Percentiles rank a stretch among this genome's conserved stretches.
phyloP scores from a whole-genome alignment of 2,329 filamentous ascomycete species.

The Zymoseptoria tritici region DNA sequence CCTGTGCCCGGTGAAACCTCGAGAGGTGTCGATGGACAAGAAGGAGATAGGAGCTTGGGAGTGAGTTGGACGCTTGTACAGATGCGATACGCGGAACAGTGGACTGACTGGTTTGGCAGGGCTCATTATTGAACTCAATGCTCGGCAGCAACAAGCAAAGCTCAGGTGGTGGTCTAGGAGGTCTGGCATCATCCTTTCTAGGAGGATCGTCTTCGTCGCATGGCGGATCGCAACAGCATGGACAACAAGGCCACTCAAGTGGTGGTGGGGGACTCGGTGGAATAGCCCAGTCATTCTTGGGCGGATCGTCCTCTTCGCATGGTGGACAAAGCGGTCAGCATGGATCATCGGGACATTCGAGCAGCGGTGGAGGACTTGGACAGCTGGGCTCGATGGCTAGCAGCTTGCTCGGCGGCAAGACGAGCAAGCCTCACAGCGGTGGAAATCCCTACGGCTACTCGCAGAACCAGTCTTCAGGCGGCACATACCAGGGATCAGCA shows the following conservation, averaged over 20 bases:
- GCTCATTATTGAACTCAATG: conserved; percentile 21
- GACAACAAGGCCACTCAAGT: conserved; percentile 11
- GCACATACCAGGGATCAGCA: conserved; percentile 31
- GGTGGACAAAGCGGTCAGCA: conserved; percentile 16
- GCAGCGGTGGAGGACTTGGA: conserved; percentile 19
- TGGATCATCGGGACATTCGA: conserved; percentile 14
- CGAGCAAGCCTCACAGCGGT: conserved; percentile 22
- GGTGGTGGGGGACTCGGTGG: conserved; percentile 20
- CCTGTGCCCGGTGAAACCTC: conserved; percentile 22
- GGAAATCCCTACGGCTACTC: conserved; percentile 32
- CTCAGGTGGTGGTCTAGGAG: conserved; percentile 16
- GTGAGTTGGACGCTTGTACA: conserved; percentile 14
- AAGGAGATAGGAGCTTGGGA: conserved; percentile 25
- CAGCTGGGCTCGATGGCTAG: conserved; percentile 22
- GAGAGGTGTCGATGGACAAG: conserved; percentile 23
- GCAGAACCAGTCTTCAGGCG: conserved; percentile 22
- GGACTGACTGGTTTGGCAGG: conserved; percentile 14
- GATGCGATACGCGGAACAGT: background rate
- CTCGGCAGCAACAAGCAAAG: conserved; percentile 26
- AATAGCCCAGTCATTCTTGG: conserved; percentile 27
- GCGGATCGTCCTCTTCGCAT: conserved; percentile 20
- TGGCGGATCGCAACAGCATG: conserved; percentile 7
- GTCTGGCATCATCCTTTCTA: conserved; percentile 20
- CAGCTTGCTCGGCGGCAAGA: conserved; percentile 26
- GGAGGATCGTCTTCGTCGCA: conserved; percentile 18